Base-by-base conservation (phyloP, 163 green algal species). In the Volvox carteri region DNA sequence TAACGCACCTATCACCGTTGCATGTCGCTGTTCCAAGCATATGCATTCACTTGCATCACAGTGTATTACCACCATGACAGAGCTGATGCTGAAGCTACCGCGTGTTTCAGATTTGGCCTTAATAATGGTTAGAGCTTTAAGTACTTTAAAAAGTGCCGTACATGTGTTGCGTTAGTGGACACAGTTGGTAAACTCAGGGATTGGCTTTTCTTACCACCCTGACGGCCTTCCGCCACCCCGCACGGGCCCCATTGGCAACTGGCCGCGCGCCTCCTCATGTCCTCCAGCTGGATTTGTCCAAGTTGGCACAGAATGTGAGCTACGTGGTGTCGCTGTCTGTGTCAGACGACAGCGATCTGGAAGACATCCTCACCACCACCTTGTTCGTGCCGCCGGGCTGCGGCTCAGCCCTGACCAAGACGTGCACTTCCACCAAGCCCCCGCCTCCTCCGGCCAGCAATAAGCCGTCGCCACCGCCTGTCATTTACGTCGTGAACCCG, bases 311-410 rank as follows among this genome's bases (percentile, higher is more conserved):
- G 19, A 39, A 39, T 7, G 62, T 56, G 12, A 87, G 60, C 3
- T 87, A 87, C 79, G 78, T 28, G n/a, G 79, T 78, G 7, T 78
- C 62, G 16, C 79, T 87, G n/a, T 30, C 19, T 37, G 79, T 87
- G 4, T 33, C n/a, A 0, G 79, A 87, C 42, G 7, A 46, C 1
- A 52, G n/a, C 46, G 79, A 78, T 30, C 30, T 87, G 1, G 79
- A 87, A n/a, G 60, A 65, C 62, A 52, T 1, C 11, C 5, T 35
- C 2, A 70, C 18, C n/a, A 28, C 7, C 5, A 52, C 44, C 8
- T 44, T 87, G 4, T 18, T n/a, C 14, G 79, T 87, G 4, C 79
- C 62, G 18, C 19, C 44, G 42, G 79, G 44, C n/a, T 87, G 79
- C 44, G 62, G 79, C 41, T 11, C 41, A 42, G 37, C 11, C 37